Evolutionary conservation across 495 filamentous ascomycete genomes (phyloP).

Genomic region (Jackrogersella multiformis): DNA sequence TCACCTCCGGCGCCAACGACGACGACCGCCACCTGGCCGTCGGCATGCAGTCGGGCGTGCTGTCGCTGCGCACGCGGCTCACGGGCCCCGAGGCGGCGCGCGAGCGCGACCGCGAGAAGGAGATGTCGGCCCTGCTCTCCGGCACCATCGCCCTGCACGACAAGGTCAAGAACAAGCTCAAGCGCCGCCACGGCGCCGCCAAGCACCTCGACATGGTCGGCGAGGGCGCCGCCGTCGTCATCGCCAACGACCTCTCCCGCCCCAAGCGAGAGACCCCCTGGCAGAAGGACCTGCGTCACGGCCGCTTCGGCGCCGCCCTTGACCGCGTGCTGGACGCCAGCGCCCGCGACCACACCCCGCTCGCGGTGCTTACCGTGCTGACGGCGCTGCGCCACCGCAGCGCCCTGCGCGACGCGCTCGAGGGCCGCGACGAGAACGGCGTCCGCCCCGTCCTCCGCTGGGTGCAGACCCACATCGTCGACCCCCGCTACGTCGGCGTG

Average conservation of each 20-base stretch:
- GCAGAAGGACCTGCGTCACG: conserved; percentile 82
- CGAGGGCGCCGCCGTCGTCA: conserved; percentile 86
- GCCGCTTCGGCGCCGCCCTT: conserved; percentile 77
- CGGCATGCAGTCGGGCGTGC: conserved; percentile 88
- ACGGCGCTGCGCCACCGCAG: conserved; percentile 87
- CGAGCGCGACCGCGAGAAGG: conserved; percentile 78
- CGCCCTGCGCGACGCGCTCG: conserved; percentile 81
- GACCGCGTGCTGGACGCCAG: conserved; percentile 73
- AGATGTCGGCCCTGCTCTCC: conserved; percentile 84
- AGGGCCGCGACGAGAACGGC: conserved; percentile 81
- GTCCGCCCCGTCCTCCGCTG: conserved; percentile 85
- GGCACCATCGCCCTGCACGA: conserved; percentile 77
- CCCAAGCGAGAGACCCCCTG: conserved; percentile 73
- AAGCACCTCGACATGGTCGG: conserved; percentile 84
- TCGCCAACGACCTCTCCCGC: conserved; percentile 65
- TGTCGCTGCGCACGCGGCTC: conserved; percentile 86
- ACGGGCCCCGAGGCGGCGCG: conserved; percentile 78
- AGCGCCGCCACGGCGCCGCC: conserved; percentile 73
- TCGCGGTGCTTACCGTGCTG: conserved; percentile 76
- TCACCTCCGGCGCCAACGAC: conserved; percentile 69
- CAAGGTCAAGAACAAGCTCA: conserved; percentile 71
- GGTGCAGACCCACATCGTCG: conserved; percentile 77
- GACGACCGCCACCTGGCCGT: conserved; percentile 91
- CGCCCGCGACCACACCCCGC: conserved; percentile 60
- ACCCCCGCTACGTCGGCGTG: conserved; percentile 79